Percentiles rank a stretch among this genome's conserved stretches.
Conservation (phyloP, 306 rosid genomes). For the Begonia fuchsioides region DNA sequence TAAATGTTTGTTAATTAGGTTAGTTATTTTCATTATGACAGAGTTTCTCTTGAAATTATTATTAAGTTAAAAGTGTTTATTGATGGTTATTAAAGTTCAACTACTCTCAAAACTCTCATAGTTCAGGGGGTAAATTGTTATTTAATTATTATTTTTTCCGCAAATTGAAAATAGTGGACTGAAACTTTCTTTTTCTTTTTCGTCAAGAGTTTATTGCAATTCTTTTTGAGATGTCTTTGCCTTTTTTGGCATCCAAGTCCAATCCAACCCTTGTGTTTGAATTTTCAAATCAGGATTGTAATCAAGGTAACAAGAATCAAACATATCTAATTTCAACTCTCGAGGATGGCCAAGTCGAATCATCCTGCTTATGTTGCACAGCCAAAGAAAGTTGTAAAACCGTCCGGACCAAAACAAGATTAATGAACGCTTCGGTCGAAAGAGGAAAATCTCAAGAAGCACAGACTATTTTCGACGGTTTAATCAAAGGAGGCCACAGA, state of each 20-base stretch:
- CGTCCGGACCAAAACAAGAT: conserved; percentile 36
- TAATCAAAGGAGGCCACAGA: conserved; percentile 43
- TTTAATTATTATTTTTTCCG: no score
- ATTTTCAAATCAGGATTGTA: conserved; percentile 20
- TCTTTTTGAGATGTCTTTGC: neutral
- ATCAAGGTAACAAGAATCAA: conserved; percentile 16
- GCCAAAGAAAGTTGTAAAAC: conserved; percentile 25
- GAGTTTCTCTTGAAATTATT: no score
- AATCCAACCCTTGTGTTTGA: neutral
- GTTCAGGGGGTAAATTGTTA: no score
- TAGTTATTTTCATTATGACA: no score
- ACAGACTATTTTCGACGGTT: conserved; percentile 24
- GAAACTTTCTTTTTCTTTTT: neutral
- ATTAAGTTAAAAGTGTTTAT: no score
- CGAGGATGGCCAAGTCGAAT: conserved; percentile 13
- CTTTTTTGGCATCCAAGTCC: neutral
- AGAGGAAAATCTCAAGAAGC: conserved; percentile 46
- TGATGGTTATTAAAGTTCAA: no score
- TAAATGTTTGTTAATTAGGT: no score
- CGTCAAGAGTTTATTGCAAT: neutral
- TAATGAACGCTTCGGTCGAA: conserved; percentile 41
- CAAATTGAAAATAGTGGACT: neutral
- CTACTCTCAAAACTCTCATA: no score
- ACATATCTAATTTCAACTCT: conserved; percentile 13
- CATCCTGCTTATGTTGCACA: conserved; percentile 32